Percentiles rank a stretch among this genome's conserved stretches.
These are phyloP conservation scores for Apiospora aurea DNA, from an alignment of 2,329 filamentous ascomycete genomes.

Conservation along the genomic window DNA sequence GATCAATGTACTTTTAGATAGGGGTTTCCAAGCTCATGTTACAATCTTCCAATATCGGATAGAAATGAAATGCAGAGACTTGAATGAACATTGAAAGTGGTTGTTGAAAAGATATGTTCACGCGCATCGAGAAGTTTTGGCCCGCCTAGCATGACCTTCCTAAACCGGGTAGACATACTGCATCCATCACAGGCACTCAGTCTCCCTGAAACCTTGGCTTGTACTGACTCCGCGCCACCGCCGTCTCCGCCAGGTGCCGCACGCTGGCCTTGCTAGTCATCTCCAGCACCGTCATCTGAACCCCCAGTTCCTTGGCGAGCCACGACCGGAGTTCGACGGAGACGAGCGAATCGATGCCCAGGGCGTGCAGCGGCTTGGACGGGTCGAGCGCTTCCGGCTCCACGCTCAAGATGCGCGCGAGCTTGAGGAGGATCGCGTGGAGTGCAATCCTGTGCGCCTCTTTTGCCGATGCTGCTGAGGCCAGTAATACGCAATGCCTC, in stretches of 20 bases:
- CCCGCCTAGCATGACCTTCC: no score
- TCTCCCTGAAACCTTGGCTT: constrained; percentile 26
- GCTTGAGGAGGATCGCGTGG: constrained; percentile 37
- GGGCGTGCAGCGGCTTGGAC: constrained; percentile 33
- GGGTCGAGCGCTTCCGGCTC: constrained; percentile 35
- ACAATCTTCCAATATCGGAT: no score
- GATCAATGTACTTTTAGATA: no score
- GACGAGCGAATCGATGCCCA: constrained; percentile 38
- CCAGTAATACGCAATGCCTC: constrained; percentile 32
- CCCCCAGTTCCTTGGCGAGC: constrained; percentile 36
- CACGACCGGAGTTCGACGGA: constrained; percentile 37
- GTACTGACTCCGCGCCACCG: constrained; percentile 36
- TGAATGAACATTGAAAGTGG: no score
- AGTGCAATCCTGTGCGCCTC: constrained; percentile 35
- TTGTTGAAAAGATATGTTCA: no score
- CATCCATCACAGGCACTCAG: no score
- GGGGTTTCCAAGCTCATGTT: no score
- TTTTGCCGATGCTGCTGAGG: constrained; percentile 31
- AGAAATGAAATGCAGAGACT: no score
- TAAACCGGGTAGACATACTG: no score
- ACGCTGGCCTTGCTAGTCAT: constrained; percentile 37
- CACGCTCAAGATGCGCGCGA: constrained; percentile 35
- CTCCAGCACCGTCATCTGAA: constrained; percentile 38
- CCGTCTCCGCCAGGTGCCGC: constrained; percentile 34
- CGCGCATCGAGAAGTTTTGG: no score